Conservation (phyloP, 495 filamentous ascomycete genomes). For the Hypoxylon rickii region DNA sequence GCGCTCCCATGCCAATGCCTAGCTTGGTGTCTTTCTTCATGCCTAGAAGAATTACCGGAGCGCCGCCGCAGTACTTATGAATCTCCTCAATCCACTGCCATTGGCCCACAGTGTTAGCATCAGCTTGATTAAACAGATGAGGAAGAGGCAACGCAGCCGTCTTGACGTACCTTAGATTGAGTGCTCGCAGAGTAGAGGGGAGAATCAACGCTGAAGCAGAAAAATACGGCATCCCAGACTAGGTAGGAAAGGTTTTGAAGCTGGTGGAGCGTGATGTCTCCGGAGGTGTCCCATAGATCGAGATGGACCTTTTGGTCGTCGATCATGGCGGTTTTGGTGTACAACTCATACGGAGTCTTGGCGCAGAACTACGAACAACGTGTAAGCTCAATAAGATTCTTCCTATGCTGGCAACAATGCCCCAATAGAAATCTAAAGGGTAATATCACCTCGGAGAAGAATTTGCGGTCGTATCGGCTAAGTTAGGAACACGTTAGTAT, state of each 20-base stretch:
- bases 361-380: slow-evolving; percentile 6
- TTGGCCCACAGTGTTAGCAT: slow-evolving; percentile 7
- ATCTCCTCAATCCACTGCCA: slow-evolving; percentile 33
- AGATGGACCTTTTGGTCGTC: slow-evolving; percentile 28
- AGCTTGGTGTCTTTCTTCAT: slow-evolving; percentile 33
- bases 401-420: not conserved
- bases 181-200: slow-evolving; percentile 5
- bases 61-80: slow-evolving; percentile 21
- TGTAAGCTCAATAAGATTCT: not conserved
- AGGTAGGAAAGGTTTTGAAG: slow-evolving; percentile 35
- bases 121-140: too few species aligned
- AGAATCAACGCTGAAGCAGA: slow-evolving; percentile 37
- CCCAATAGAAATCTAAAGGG: not conserved
- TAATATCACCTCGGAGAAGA: slow-evolving; percentile 21
- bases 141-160: too few species aligned
- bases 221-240: slow-evolving; percentile 38
- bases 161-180: slow-evolving; percentile 25
- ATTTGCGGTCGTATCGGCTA: slow-evolving; percentile 32
- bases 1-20: slow-evolving; percentile 15
- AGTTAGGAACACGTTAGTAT: not conserved
- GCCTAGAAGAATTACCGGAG: slow-evolving; percentile 33
- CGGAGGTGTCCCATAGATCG: slow-evolving; percentile 41
- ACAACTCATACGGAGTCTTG: slow-evolving; percentile 32
- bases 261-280: slow-evolving; percentile 26
- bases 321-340: slow-evolving; percentile 20